A percentile compares a stretch with the other conserved stretches of the same genome.
Evolutionary conservation across 2,329 filamentous ascomycete species (phyloP).

Genomic region (Penicillium palitans): DNA sequence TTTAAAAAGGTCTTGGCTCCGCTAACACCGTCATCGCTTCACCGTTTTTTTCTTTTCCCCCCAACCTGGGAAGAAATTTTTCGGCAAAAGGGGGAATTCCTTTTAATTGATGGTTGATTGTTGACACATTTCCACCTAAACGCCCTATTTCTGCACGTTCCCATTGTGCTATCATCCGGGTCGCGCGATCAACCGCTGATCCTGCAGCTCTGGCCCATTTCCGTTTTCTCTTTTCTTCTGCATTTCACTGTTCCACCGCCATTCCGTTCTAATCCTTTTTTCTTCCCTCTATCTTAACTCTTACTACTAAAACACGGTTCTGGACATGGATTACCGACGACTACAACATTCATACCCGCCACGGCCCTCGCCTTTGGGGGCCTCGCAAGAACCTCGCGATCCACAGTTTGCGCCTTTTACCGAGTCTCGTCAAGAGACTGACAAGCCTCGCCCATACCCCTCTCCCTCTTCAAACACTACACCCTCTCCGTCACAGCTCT

Average conservation of each 20-base stretch:
- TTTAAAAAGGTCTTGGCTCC: constrained; percentile 18
- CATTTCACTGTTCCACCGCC: constrained; percentile 17
- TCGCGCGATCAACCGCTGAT: constrained; percentile 27
- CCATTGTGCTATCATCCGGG: constrained; percentile 19
- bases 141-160: constrained; percentile 15
- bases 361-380: constrained; percentile 34
- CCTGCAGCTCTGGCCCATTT: constrained; percentile 14
- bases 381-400: constrained; percentile 33
- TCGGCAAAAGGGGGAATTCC: constrained; percentile 3
- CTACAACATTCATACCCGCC: constrained; percentile 33
- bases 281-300: not conserved
- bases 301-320: constrained; percentile 1
- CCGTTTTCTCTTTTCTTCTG: not conserved
- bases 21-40: constrained; percentile 24
- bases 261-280: constrained; percentile 6
- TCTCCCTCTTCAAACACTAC: constrained; percentile 11
- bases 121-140: constrained; percentile 1
- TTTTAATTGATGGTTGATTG: not conserved
- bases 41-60: constrained; percentile 25
- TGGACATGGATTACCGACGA: constrained; percentile 31
- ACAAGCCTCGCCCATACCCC: constrained; percentile 20
- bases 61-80: constrained; percentile 6
- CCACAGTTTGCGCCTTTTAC: constrained; percentile 24
- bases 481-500: constrained; percentile 7
- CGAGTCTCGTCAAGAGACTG: constrained; percentile 25